These are phyloP conservation scores for Schwanniomyces occidentalis DNA, from an alignment of 805 yeast genomes.

Conservation along the genomic window DNA sequence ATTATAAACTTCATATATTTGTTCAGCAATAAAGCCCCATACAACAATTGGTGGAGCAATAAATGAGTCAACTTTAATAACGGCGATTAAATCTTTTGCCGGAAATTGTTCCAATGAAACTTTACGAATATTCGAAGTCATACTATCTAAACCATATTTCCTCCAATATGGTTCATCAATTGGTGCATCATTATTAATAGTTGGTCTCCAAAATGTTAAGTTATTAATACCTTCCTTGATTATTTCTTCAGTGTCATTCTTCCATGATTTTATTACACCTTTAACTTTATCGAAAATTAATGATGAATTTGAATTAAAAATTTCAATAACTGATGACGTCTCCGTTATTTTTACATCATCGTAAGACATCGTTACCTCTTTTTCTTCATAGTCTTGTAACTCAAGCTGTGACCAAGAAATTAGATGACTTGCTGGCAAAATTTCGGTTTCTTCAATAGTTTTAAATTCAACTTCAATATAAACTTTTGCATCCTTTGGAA, in stretches of 20 bases:
- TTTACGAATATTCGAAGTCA: conserved; percentile 10
- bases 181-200: conserved; percentile 24
- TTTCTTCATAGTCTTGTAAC: neutral
- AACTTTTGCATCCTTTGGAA: conserved; percentile 2
- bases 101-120: conserved; percentile 4
- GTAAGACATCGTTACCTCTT: neutral
- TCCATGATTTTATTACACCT: conserved; percentile 12
- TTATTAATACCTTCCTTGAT: conserved; percentile 8
- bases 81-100: conserved; percentile 3
- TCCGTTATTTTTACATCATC: neutral
- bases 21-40: conserved; percentile 22
- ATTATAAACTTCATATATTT: conserved; percentile 8
- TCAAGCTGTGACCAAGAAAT: conserved; percentile 25
- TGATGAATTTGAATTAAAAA: neutral
- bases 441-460: conserved; percentile 6
- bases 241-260: neutral
- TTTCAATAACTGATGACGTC: neutral
- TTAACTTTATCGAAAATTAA: conserved; percentile 9
- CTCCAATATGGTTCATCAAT: conserved; percentile 26
- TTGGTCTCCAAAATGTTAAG: conserved; percentile 29
- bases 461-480: conserved; percentile 9
- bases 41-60: conserved; percentile 22
- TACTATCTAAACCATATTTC: conserved; percentile 20
- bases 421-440: conserved; percentile 16
- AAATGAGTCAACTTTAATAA: conserved; percentile 14